Evolutionary conservation across 345 rosid species (phyloP), one percentile per base, ranked within the genome.

Genomic region (Arabis hirsuta): DNA sequence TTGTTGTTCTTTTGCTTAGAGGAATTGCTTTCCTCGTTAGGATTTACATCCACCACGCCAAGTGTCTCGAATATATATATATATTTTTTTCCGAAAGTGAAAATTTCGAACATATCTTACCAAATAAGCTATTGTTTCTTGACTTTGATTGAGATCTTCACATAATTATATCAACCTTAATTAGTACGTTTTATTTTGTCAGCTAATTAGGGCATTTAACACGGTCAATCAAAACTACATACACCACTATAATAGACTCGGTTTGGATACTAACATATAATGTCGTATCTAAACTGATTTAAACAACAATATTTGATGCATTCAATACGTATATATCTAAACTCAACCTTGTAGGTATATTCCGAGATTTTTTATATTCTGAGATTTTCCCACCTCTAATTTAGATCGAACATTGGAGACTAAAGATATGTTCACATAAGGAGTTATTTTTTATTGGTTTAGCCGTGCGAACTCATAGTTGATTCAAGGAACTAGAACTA

Each of bases 31-130:
- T 59, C 14, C 36, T 73, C 24, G 51, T 57, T 73, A 55, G 24
- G 64, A 63, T 43, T 31, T 72, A 63, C 70, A 56, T 12, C 41
- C 51, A 54, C 72, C 29, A 48, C 48, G 78, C 68, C 78, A 67
- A 60, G 41, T 51, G 67, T 59, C 48, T 32, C 41, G 43, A 50
- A 59, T 59, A 60, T 58, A 31, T 29, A 27, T 27, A 27, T 29
- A 1, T 29, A 0, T 32, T 10, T 46, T 11, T 19, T 27, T 14
- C 12, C 4, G 2, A 36, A 55, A 16, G 4, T 6, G 7, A 32
- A 31, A 31, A 32, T 34, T 34, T 6, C 2, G 6, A 7, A 34
- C 8, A 34, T 34, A 2, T 22, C 24, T 22, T 48, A 48, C 14
- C 52, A 27, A n/a, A 65, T 26, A 65, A 39, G 44, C 47, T 65